These are phyloP conservation scores for Rhizophora apiculata DNA, from an alignment of 345 rosid genomes.

Conservation along the genomic window DNA sequence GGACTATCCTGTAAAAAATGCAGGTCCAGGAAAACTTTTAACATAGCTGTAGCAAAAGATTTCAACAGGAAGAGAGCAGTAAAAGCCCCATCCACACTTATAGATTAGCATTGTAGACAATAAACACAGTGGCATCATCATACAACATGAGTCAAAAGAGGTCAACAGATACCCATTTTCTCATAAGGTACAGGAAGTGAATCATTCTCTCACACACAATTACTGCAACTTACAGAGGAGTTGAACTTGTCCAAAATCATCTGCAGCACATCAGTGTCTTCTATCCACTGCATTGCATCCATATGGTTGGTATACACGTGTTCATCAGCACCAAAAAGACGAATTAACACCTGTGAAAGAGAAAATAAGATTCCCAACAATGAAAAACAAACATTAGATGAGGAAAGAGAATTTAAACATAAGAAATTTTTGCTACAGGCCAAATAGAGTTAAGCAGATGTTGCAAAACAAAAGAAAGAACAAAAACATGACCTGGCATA, in stretches of 20 bases:
- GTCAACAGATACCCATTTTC: neutral
- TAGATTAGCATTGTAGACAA: neutral
- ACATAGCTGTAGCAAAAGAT: neutral
- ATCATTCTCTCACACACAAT: neutral
- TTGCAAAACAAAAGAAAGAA: neutral
- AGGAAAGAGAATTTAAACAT: too few relatives aligned
- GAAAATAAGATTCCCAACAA: conserved; percentile 1
- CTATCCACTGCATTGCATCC: conserved; percentile 84
- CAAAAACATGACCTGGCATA: neutral
- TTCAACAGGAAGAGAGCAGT: neutral
- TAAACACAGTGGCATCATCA: conserved; percentile 1
- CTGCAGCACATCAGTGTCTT: conserved; percentile 76
- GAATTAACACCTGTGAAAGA: conserved; percentile 68
- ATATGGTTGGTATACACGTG: conserved; percentile 66
- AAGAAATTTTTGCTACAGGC: neutral
- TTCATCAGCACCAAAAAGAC: conserved; percentile 86
- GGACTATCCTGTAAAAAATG: conserved; percentile 61
- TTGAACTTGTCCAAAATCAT: conserved; percentile 90
- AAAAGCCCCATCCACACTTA: neutral
- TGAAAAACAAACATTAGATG: neutral
- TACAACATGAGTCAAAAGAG: neutral
- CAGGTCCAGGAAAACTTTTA: neutral
- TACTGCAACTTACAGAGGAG: conserved; percentile 65
- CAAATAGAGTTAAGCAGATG: neutral
- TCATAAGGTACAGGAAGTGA: neutral